Evolutionary conservation across 345 rosid genomes (phyloP).

Genomic region (Moricandia arvensis): DNA sequence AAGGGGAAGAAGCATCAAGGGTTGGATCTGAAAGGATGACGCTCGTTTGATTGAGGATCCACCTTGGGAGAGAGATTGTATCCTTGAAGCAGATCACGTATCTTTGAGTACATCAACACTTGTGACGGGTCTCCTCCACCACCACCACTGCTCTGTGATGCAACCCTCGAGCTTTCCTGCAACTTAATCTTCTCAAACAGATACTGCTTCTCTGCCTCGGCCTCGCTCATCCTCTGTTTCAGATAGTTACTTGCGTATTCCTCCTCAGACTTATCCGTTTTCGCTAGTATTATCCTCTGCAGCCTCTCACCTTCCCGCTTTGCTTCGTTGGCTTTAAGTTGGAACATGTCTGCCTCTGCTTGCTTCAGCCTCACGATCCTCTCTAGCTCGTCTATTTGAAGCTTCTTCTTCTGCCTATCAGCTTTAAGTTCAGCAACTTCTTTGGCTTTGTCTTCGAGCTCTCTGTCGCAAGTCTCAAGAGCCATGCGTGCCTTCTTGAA

Average conservation of each 20-base stretch:
- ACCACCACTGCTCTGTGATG: constrained; percentile 43
- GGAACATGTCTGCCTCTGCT: constrained; percentile 99
- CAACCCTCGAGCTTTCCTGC: constrained; percentile 54
- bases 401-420: constrained; percentile 75
- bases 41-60: constrained; percentile 50
- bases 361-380: constrained; percentile 87
- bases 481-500: constrained; percentile 79
- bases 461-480: constrained; percentile 79
- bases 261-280: constrained; percentile 89
- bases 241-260: constrained; percentile 88
- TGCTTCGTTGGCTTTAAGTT: constrained; percentile 89
- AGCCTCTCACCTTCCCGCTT: constrained; percentile 85
- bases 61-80: constrained; percentile 52
- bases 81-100: constrained; percentile 59
- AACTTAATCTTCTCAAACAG: constrained; percentile 89
- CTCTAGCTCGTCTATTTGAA: constrained; percentile 86
- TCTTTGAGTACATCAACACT: constrained; percentile 58
- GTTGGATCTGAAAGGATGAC: constrained; percentile 53
- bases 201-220: constrained; percentile 94
- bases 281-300: constrained; percentile 79
- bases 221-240: constrained; percentile 82
- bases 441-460: constrained; percentile 87
- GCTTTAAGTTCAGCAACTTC: constrained; percentile 67
- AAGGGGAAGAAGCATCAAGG: constrained; percentile 32
- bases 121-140: constrained; percentile 77